These are phyloP conservation scores for Bipolaris bicolor DNA, from an alignment of 2,329 filamentous ascomycete species.

Conservation along the genomic window DNA sequence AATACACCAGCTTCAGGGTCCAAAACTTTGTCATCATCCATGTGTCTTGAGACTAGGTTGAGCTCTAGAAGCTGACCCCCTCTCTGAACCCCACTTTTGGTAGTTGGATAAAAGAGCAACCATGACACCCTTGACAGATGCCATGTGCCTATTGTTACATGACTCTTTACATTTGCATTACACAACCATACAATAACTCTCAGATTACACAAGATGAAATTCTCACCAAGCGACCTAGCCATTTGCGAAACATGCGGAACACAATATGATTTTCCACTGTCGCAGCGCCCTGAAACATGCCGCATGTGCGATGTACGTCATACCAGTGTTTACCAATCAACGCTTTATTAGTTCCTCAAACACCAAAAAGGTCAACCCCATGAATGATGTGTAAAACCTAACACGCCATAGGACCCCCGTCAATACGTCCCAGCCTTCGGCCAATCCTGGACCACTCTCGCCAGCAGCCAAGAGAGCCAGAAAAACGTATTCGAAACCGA, in stretches of 20 bases:
- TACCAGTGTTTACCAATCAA: conserved; percentile 5
- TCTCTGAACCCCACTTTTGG: conserved; percentile 14
- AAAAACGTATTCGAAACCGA: conserved; percentile 62
- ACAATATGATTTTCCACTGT: conserved; percentile 65
- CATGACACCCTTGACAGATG: conserved; percentile 4
- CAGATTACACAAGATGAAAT: conserved; percentile 28
- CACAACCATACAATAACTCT: neutral
- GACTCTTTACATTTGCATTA: neutral
- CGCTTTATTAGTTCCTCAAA: neutral
- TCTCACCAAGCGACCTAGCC: conserved; percentile 53
- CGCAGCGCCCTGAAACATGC: conserved; percentile 60
- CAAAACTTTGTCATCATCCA: neutral
- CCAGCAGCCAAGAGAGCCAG: conserved; percentile 52
- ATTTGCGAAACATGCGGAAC: conserved; percentile 74
- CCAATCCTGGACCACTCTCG: conserved; percentile 70
- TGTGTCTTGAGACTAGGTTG: neutral
- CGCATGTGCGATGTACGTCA: conserved; percentile 72
- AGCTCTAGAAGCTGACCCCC: conserved; percentile 1
- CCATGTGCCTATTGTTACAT: neutral
- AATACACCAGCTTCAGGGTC: neutral
- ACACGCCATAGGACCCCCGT: conserved; percentile 59
- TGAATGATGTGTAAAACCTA: conserved; percentile 1
- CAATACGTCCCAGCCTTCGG: conserved; percentile 70
- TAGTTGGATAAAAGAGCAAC: neutral
- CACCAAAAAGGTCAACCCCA: neutral